Percentiles rank a stretch among this genome's conserved stretches.
Conservation (phyloP, 805 yeast species). For the Barnettozyma californica region DNA sequence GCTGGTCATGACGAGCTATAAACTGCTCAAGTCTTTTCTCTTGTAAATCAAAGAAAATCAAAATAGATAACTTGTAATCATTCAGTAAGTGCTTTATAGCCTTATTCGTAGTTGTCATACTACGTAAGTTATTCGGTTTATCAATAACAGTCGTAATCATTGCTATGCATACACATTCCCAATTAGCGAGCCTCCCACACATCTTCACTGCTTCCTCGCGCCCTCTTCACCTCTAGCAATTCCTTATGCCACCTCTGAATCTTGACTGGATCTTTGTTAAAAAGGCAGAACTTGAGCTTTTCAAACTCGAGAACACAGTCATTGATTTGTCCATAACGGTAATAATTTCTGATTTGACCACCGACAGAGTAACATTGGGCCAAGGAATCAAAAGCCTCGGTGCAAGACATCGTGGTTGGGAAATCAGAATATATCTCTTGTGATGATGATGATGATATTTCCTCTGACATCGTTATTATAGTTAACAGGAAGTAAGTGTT, state of each 20-base stretch:
- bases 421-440: conserved; percentile 15
- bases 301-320: conserved; percentile 64
- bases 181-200: conserved; percentile 56
- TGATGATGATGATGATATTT: neutral
- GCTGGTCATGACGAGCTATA: conserved; percentile 15
- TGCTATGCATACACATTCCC: too few relatives aligned
- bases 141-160: too few relatives aligned
- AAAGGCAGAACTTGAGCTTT: conserved; percentile 77
- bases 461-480: neutral
- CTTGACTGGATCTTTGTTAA: conserved; percentile 51
- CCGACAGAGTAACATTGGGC: conserved; percentile 85
- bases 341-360: conserved; percentile 81
- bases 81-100: too few relatives aligned
- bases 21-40: neutral
- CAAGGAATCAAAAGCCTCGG: conserved; percentile 83
- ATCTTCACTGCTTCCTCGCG: conserved; percentile 75
- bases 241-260: conserved; percentile 71
- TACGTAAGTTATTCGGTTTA: too few relatives aligned
- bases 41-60: conserved; percentile 1
- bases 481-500: too few relatives aligned
- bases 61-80: neutral
- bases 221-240: conserved; percentile 53
- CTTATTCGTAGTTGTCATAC: too few relatives aligned
- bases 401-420: conserved; percentile 55
- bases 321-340: conserved; percentile 75